Percentiles rank a stretch among this genome's conserved stretches.
phyloP scores from a whole-genome alignment of 116 monocot species.

The Papilionanthe hybrid region DNA sequence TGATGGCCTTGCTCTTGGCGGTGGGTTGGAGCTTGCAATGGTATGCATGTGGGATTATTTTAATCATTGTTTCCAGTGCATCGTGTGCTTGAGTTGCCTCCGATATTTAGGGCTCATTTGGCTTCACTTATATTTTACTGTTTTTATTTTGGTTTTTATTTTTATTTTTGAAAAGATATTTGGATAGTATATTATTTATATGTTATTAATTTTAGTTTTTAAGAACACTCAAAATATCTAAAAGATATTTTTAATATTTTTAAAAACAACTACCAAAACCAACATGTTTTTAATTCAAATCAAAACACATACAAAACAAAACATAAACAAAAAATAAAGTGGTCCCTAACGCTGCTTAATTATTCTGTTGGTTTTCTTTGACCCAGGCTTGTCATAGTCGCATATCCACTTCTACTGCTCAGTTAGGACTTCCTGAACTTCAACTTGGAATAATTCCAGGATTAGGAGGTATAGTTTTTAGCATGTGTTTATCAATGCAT shows the following conservation, averaged over 20 bases:
- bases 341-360: background rate
- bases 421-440: slow-evolving; percentile 55
- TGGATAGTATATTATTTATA: too few relatives aligned
- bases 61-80: background rate
- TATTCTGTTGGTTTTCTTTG: background rate
- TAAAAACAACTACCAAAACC: too few relatives aligned
- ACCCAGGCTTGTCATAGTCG: slow-evolving; percentile 54
- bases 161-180: too few relatives aligned
- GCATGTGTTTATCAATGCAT: background rate
- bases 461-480: slow-evolving; percentile 40
- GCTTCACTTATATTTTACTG: too few relatives aligned
- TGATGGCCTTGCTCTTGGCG: slow-evolving; percentile 56
- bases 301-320: too few relatives aligned
- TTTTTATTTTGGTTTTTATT: too few relatives aligned
- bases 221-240: too few relatives aligned
- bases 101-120: too few relatives aligned
- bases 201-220: too few relatives aligned
- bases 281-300: too few relatives aligned
- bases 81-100: background rate
- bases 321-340: too few relatives aligned
- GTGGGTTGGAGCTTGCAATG: slow-evolving; percentile 59
- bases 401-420: slow-evolving; percentile 37
- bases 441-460: slow-evolving; percentile 57
- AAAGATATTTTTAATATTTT: too few relatives aligned
- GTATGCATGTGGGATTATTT: slow-evolving; percentile 15